Percentiles rank a stretch among this genome's conserved stretches.
Evolutionary conservation across 2,329 filamentous ascomycete species (phyloP).

Genomic region (Tolypocladium sp.): DNA sequence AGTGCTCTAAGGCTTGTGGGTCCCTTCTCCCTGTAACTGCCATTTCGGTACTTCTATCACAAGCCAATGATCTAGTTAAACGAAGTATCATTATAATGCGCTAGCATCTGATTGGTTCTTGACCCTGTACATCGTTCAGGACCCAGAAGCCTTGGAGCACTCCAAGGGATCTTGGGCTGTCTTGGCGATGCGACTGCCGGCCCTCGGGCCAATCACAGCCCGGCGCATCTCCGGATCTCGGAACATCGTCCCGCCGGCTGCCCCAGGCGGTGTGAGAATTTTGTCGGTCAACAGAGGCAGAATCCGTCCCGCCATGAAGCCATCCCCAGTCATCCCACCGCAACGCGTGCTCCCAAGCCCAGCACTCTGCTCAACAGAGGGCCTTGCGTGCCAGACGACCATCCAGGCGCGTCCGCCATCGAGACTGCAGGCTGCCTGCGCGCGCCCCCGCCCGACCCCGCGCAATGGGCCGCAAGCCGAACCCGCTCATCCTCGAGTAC

Average conservation of each 20-base stretch:
- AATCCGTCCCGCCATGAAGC: conserved; percentile 15
- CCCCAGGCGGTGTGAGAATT: conserved; percentile 22
- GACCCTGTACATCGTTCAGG: no score
- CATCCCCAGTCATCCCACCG: conserved; percentile 6
- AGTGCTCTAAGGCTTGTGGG: no score
- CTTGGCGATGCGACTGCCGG: neutral
- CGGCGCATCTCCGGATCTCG: neutral
- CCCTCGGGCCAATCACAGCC: neutral
- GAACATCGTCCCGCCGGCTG: neutral
- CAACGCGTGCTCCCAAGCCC: neutral
- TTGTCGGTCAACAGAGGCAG: conserved; percentile 25
- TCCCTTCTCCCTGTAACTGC: no score
- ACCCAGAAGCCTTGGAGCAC: no score
- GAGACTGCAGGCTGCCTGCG: neutral
- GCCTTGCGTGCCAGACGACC: neutral
- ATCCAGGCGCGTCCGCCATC: neutral
- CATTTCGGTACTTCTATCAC: no score
- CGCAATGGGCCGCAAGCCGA: conserved; percentile 73
- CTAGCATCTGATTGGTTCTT: no score
- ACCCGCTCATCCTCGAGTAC: conserved; percentile 77
- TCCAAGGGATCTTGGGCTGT: no score
- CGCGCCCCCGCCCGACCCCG: neutral
- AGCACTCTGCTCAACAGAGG: neutral
- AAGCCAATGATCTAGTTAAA: no score
- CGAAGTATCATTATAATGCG: no score